Evolutionary conservation across 176 grass and related monocot genomes (phyloP).

Genomic region (Zoysia japonica): DNA sequence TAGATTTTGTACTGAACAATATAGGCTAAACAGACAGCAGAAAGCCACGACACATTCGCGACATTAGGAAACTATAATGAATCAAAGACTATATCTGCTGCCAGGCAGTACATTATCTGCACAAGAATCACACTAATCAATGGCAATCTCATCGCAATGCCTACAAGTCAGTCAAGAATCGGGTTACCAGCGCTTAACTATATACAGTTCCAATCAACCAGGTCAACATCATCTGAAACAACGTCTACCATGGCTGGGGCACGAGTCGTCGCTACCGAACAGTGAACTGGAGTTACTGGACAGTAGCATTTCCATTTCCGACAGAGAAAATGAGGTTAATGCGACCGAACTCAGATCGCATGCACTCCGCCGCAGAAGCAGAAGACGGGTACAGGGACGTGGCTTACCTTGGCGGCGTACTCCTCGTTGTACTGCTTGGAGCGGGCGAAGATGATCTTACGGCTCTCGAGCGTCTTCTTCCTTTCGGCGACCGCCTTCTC

Average conservation of each 20-base stretch:
- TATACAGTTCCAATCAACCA: too few relatives aligned
- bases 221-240: neutral
- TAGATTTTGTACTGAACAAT: neutral
- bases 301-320: neutral
- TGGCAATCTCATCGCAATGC: neutral
- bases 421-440: slow-evolving; percentile 74
- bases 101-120: neutral
- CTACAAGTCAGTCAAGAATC: neutral
- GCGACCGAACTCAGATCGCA: neutral
- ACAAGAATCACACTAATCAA: neutral
- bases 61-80: neutral
- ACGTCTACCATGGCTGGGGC: neutral
- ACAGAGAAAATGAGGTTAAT: neutral
- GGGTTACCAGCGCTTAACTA: neutral
- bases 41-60: too few relatives aligned
- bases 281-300: neutral
- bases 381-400: neutral
- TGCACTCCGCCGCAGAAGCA: neutral
- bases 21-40: neutral
- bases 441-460: slow-evolving; percentile 61
- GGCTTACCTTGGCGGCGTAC: slow-evolving; percentile 73
- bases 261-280: neutral
- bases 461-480: slow-evolving; percentile 53
- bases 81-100: too few relatives aligned
- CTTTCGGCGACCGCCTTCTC: slow-evolving; percentile 37